Conservation (phyloP, 2,329 filamentous ascomycete genomes). For the Cylindrodendrum hubeiense region DNA sequence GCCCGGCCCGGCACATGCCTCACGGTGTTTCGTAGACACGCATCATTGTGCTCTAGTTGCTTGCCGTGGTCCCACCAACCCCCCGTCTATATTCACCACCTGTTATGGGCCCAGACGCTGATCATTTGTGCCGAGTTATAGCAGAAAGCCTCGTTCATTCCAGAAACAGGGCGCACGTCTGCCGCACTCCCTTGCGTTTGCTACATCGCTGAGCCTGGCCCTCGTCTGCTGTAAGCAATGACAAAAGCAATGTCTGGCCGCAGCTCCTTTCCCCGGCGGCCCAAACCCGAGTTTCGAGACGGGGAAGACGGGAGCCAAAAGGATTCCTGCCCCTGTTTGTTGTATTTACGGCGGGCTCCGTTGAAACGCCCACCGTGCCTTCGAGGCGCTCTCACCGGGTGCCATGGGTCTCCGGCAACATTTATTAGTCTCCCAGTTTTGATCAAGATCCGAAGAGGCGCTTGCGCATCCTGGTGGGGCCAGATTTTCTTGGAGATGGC, state of each 20-base stretch:
- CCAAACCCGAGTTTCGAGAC: conserved; percentile 5
- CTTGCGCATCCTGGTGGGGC: conserved; percentile 43
- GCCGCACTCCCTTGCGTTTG: conserved; percentile 28
- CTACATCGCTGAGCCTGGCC: conserved; percentile 20
- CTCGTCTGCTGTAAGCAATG: conserved; percentile 13
- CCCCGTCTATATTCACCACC: conserved; percentile 20
- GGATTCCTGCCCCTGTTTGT: conserved; percentile 34
- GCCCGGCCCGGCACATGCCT: conserved; percentile 19
- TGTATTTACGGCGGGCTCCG: conserved; percentile 33
- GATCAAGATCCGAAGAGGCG: conserved; percentile 44
- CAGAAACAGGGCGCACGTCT: conserved; percentile 38
- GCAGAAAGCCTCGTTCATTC: conserved; percentile 30
- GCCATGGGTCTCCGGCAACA: conserved; percentile 39
- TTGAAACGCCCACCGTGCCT: conserved; percentile 33
- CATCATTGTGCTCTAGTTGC: conserved; percentile 18
- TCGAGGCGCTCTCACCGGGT: conserved; percentile 23
- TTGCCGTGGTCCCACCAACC: conserved; percentile 12
- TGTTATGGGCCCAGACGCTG: conserved; percentile 15
- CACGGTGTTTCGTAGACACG: background rate
- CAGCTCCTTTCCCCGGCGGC: background rate
- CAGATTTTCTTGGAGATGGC: conserved; percentile 26
- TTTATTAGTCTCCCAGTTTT: conserved; percentile 34
- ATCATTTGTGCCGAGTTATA: conserved; percentile 21
- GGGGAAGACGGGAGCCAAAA: conserved; percentile 13
- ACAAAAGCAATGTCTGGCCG: conserved; percentile 17